Conservation (phyloP, 805 yeast genomes). For the Yarrowia yakushimensis region DNA sequence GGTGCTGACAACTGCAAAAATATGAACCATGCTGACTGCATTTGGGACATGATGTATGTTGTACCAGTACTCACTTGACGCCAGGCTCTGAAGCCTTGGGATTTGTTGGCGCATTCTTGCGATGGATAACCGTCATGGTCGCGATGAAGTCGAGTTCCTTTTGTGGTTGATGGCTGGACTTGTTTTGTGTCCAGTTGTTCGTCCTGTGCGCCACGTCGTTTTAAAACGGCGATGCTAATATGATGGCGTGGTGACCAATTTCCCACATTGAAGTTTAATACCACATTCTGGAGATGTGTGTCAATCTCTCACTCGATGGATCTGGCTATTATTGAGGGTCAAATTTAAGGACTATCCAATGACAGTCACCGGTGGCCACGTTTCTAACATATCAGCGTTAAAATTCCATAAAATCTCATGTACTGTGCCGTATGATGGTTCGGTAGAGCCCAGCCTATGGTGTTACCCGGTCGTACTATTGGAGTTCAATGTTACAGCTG, state of each 20-base stretch:
- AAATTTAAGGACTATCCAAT: too few species aligned
- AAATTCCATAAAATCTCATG: too few species aligned
- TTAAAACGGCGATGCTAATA: constrained; percentile 18
- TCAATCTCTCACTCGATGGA: not conserved
- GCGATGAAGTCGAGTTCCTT: not conserved
- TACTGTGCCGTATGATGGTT: not conserved
- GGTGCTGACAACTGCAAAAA: constrained; percentile 16
- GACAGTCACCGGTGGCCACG: not conserved
- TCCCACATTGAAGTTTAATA: constrained; percentile 5
- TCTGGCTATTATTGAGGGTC: too few species aligned
- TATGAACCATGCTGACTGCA: constrained; percentile 19
- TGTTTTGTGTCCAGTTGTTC: not conserved
- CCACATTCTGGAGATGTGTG: not conserved
- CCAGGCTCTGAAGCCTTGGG: constrained; percentile 40
- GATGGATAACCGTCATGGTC: constrained; percentile 40
- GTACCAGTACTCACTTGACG: constrained; percentile 39
- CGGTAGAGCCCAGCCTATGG: not conserved
- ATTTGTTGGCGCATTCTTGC: constrained; percentile 37
- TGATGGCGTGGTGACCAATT: not conserved
- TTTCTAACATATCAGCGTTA: not conserved
- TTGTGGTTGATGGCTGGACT: not conserved
- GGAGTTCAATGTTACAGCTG: not conserved
- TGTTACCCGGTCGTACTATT: not conserved
- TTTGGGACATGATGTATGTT: constrained; percentile 15
- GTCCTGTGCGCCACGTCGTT: constrained; percentile 17